Percentiles rank a stretch among this genome's conserved stretches.
phyloP scores from a whole-genome alignment of 257 asterid species.

The Solanum verrucosum region DNA sequence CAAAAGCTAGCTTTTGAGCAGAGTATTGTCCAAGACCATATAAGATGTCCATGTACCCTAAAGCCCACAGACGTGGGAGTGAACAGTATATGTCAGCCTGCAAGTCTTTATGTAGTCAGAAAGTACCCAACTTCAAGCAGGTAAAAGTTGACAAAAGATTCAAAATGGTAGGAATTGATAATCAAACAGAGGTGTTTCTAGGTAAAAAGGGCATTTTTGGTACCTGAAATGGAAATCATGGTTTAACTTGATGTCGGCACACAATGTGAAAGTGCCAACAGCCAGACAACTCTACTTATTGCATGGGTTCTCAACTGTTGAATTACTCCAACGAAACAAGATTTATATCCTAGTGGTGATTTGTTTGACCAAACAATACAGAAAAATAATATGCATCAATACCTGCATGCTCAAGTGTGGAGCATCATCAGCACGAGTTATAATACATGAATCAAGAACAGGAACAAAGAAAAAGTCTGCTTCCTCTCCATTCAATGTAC shows the following conservation, averaged over 20 bases:
- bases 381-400: not conserved
- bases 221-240: not conserved
- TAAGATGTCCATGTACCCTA: not conserved
- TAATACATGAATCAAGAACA: slow-evolving; percentile 90
- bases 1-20: not conserved
- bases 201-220: not conserved
- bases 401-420: slow-evolving; percentile 87
- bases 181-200: not conserved
- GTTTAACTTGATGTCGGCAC: not conserved
- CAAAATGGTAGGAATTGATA: not conserved
- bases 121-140: not conserved
- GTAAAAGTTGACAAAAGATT: not conserved
- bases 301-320: not conserved
- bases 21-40: not conserved
- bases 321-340: not conserved
- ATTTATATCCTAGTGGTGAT: not conserved
- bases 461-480: slow-evolving; percentile 97
- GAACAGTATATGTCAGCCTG: not conserved
- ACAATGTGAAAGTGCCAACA: not conserved
- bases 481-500: slow-evolving; percentile 87
- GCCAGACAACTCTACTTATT: not conserved
- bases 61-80: not conserved
- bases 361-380: not conserved
- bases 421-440: slow-evolving; percentile 92
- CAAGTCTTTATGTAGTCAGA: not conserved